A percentile compares a stretch with the other conserved stretches of the same genome.
These are phyloP conservation scores for Geotrichum aggregatum DNA, from an alignment of 1,139 yeast species.

Conservation along the genomic window DNA sequence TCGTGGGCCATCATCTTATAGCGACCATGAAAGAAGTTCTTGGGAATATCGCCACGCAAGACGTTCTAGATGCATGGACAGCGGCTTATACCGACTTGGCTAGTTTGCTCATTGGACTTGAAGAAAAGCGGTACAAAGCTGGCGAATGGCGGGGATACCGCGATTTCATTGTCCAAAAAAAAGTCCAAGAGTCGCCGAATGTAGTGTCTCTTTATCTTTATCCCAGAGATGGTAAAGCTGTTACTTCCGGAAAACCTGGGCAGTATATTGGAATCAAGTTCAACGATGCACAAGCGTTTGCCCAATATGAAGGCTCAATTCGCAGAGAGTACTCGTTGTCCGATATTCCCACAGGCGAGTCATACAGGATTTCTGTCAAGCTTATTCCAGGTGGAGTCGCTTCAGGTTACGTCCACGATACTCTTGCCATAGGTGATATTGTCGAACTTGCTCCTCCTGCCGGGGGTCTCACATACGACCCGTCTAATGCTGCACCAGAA, in stretches of 20 bases:
- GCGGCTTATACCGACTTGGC: conserved; percentile 65
- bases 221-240: conserved; percentile 43
- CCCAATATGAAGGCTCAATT: conserved; percentile 19
- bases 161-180: conserved; percentile 46
- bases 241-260: conserved; percentile 46
- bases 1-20: conserved; percentile 56
- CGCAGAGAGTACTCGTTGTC: conserved; percentile 56
- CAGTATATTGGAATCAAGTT: conserved; percentile 59
- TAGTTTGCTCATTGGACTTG: conserved; percentile 54
- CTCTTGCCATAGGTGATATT: conserved; percentile 48
- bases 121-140: conserved; percentile 45
- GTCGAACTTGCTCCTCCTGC: conserved; percentile 56
- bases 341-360: conserved; percentile 34
- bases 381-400: conserved; percentile 47
- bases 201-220: conserved; percentile 52
- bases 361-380: conserved; percentile 55
- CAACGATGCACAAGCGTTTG: conserved; percentile 37
- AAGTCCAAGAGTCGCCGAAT: conserved; percentile 46
- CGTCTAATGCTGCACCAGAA: conserved; percentile 34
- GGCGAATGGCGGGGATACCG: conserved; percentile 55
- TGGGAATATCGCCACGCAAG: conserved; percentile 56
- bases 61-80: conserved; percentile 61
- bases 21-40: conserved; percentile 52
- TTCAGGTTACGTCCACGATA: conserved; percentile 52
- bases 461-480: conserved; percentile 50